Conservation (phyloP, 768 basidiomycete genomes). For the Gelatoporia subvermispora region DNA sequence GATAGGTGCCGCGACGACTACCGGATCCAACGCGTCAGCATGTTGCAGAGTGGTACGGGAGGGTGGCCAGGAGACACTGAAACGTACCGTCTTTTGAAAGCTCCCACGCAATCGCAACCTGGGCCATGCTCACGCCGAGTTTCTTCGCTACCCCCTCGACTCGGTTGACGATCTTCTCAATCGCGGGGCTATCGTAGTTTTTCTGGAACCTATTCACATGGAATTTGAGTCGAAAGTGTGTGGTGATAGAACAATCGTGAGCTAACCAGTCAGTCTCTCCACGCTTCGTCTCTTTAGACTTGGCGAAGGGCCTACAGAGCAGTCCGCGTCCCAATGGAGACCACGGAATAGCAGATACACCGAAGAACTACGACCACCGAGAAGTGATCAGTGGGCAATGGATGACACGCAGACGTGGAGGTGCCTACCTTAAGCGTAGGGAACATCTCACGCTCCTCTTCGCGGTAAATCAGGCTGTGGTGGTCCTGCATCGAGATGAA, state of each 20-base stretch:
- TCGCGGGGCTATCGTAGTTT: neutral
- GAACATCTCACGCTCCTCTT: conserved; percentile 59
- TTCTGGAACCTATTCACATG: neutral
- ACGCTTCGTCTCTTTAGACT: conserved; percentile 18
- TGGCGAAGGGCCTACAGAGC: conserved; percentile 22
- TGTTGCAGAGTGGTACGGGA: neutral
- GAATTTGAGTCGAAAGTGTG: neutral
- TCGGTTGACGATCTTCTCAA: conserved; percentile 1
- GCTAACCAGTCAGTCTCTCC: conserved; percentile 18
- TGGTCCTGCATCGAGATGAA: conserved; percentile 67
- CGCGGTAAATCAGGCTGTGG: conserved; percentile 52
- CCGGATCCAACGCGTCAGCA: neutral
- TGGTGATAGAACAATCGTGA: neutral
- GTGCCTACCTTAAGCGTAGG: conserved; percentile 35
- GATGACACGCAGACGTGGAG: neutral
- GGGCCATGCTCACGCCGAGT: conserved; percentile 29
- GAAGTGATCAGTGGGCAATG: neutral
- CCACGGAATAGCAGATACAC: conserved; percentile 33
- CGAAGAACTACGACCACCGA: conserved; percentile 16
- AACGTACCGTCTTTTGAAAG: conserved; percentile 6
- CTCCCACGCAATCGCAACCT: conserved; percentile 24
- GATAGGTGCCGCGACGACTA: conserved; percentile 29
- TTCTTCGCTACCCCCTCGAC: conserved; percentile 38
- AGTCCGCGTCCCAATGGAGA: conserved; percentile 31
- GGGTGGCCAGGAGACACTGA: neutral